Conservation (phyloP, 441 rosid genomes). For the Aquilaria agallochum region DNA sequence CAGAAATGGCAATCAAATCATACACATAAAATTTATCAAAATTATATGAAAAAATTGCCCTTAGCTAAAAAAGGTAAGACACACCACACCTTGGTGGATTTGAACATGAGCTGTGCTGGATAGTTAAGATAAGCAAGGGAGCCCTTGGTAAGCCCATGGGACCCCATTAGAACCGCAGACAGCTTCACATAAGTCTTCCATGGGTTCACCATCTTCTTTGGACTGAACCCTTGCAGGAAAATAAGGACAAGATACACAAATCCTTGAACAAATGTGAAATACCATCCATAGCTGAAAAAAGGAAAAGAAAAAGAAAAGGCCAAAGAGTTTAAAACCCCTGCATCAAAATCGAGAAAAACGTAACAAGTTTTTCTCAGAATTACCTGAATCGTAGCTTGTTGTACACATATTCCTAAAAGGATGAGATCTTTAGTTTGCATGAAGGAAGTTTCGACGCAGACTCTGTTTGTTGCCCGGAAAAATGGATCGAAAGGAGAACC, state of each 20-base stretch:
- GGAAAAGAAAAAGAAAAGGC: not conserved
- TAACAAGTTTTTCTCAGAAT: not conserved
- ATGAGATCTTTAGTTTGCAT: no score
- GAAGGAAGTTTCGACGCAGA: not conserved
- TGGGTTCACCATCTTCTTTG: constrained; percentile 81
- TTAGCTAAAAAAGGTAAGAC: no score
- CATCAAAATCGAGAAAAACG: not conserved
- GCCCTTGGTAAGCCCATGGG: constrained; percentile 92
- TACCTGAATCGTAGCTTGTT: constrained; percentile 87
- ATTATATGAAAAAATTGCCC: no score
- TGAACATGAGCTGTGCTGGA: constrained; percentile 95
- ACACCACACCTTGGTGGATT: constrained; percentile 74
- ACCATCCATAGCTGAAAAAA: constrained; percentile 83
- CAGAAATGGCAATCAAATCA: no score
- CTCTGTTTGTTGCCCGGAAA: constrained; percentile 23
- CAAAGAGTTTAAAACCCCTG: not conserved
- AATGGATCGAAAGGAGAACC: constrained; percentile 12
- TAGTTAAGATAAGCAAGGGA: constrained; percentile 91
- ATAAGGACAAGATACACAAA: constrained; percentile 67
- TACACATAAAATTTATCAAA: no score
- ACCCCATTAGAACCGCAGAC: constrained; percentile 93
- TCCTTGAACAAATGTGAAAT: constrained; percentile 87
- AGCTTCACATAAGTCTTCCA: constrained; percentile 91
- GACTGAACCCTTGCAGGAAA: constrained; percentile 81
- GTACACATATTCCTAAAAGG: constrained; percentile 82